Percentiles rank a stretch among this genome's conserved stretches.
Evolutionary conservation across 2,329 filamentous ascomycete species (phyloP).

Genomic region (Paradendryphiella salina): DNA sequence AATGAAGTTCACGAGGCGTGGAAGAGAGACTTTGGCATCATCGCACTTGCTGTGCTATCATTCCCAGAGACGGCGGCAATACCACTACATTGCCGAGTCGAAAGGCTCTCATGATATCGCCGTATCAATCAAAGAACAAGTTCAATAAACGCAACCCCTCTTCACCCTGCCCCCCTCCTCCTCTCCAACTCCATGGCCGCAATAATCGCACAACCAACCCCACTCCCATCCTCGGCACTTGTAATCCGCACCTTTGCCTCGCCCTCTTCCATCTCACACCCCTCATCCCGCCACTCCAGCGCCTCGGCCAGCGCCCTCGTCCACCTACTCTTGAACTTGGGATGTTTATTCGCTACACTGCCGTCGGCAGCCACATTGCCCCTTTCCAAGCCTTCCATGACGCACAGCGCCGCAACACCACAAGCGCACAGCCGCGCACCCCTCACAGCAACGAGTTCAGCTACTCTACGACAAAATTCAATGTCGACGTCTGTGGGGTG

Average conservation of each 20-base stretch:
- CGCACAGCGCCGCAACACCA: conserved; percentile 47
- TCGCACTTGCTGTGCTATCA: too few species aligned
- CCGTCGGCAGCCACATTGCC: conserved; percentile 49
- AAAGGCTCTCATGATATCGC: too few species aligned
- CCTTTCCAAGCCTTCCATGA: conserved; percentile 33
- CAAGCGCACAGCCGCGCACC: conserved; percentile 46
- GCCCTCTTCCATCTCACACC: conserved; percentile 19
- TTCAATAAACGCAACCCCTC: too few species aligned
- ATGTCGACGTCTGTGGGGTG: conserved; percentile 30
- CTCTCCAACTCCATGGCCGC: conserved; percentile 39
- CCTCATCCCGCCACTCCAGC: conserved; percentile 38
- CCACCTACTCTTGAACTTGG: conserved; percentile 49
- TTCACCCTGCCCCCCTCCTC: not conserved
- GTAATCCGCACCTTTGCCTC: conserved; percentile 45
- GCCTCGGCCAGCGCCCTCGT: conserved; percentile 48
- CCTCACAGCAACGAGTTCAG: conserved; percentile 40
- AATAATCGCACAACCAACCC: conserved; percentile 47
- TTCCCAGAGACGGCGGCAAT: too few species aligned
- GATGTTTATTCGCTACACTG: conserved; percentile 49
- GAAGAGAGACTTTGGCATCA: too few species aligned
- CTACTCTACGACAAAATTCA: conserved; percentile 32
- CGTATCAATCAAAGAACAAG: too few species aligned
- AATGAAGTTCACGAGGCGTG: too few species aligned
- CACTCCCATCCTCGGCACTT: conserved; percentile 49
- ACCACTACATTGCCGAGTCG: too few species aligned